phyloP scores from a whole-genome alignment of 768 basidiomycete genomes.

The Nidula microcarpa region DNA sequence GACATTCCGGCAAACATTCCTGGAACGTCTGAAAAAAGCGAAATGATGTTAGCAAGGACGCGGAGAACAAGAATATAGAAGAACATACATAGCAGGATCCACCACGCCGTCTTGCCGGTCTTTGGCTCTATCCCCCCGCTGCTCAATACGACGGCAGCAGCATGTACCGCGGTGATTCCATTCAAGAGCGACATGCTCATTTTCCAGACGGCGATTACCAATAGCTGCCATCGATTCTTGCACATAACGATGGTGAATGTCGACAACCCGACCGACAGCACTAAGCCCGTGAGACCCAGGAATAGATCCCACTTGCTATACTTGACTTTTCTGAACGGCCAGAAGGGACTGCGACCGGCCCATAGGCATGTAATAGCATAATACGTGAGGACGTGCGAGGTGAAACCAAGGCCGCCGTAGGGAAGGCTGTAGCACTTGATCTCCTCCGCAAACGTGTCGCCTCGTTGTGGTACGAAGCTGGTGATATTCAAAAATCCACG shows the following conservation, averaged over 20 bases:
- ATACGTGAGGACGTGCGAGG: slow-evolving; percentile 6
- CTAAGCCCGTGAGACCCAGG: background rate
- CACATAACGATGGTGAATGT: slow-evolving; percentile 1
- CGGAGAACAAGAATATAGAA: background rate
- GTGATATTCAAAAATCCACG: too few relatives aligned
- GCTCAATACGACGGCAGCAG: background rate
- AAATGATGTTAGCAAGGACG: background rate
- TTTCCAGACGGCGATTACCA: slow-evolving; percentile 4
- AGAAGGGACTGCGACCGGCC: slow-evolving; percentile 2
- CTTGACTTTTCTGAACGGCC: background rate
- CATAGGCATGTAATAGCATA: slow-evolving; percentile 5
- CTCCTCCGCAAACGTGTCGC: background rate
- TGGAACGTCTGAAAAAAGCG: slow-evolving; percentile 17
- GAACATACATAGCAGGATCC: slow-evolving; percentile 16
- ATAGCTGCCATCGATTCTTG: slow-evolving; percentile 5
- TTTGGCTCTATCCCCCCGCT: too few relatives aligned
- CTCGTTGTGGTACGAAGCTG: background rate
- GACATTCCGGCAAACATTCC: slow-evolving; percentile 26
- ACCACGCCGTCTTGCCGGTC: slow-evolving; percentile 15
- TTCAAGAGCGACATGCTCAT: slow-evolving; percentile 6
- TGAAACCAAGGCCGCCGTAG: slow-evolving; percentile 6
- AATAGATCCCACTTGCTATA: slow-evolving; percentile 3
- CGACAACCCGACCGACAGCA: background rate
- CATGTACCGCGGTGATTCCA: slow-evolving; percentile 3
- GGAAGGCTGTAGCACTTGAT: slow-evolving; percentile 8